Base-by-base conservation (phyloP, 495 filamentous ascomycete genomes). In the Baudoinia panamericana region DNA sequence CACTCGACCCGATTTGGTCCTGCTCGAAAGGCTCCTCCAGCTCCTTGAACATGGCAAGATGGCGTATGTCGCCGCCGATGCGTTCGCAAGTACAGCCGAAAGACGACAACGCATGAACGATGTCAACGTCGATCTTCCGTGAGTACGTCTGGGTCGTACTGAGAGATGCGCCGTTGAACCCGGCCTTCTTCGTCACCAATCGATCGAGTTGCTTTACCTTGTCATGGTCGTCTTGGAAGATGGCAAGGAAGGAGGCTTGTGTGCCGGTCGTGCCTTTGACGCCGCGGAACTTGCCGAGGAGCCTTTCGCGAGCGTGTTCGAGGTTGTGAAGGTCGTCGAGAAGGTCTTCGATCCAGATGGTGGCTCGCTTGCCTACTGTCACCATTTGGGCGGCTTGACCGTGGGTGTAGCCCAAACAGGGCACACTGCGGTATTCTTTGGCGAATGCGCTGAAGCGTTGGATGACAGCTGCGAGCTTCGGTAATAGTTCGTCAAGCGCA, bases 21-120 rank as follows among this genome's bases (percentile, higher is more conserved):
- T 72, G 80, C 63, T 93, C 88, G 41, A 92, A 90, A 1, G 88
- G 88, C 67, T 94, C 88, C 59, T 96, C 86, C 46, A 93, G 67
- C 63, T 90, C 80, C 65, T 90, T 85, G 37, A 71, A 66, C 43
- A 70, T 68, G 2, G 81, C 82, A n/a, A 92, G 65, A 53, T 84
- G 81, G 21, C 85, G 71, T 45, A 93, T 82, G 51, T 87, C 84
- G 43, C 69, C 68, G 39, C 58, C 76, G 34, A 88, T 82, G 23
- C 72, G 68, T 64, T 88, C 71, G 37, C 75, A 81, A 3, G 84
- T 93, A 10, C 82, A 75, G 24, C 87, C 88, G 47, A 97, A 80
- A 2, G 76, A 81, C 34, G 73, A 71, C 24, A 96, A 69, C 19
- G 82, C 85, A 56, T 87, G 86, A 41, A 76, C 69, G 26, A 95